Conservation (phyloP, 192 early-diverging fungal species). For the Backusella morwellensis region DNA sequence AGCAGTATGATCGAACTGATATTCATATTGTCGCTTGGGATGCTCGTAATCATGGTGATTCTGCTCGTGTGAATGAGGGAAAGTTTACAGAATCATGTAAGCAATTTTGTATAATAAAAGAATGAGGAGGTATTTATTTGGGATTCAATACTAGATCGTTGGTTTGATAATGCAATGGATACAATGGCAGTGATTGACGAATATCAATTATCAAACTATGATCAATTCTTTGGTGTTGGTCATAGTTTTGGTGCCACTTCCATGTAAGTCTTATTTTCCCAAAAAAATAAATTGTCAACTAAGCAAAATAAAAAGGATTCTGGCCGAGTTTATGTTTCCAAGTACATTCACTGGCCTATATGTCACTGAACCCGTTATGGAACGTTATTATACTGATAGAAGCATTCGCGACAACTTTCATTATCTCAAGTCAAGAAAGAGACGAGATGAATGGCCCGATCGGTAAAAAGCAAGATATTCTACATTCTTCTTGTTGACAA, state of each 20-base stretch:
- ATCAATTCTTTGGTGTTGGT: constrained; percentile 50
- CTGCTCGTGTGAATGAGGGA: constrained; percentile 47
- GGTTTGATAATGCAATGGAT: constrained; percentile 53
- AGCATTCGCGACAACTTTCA: constrained; percentile 31
- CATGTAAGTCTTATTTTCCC: constrained; percentile 14
- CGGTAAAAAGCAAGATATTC: constrained; percentile 21
- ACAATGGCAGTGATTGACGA: constrained; percentile 45
- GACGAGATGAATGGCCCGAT: constrained; percentile 46
- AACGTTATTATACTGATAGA: constrained; percentile 15
- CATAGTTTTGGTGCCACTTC: constrained; percentile 51
- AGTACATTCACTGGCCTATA: constrained; percentile 3
- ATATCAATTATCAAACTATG: constrained; percentile 24
- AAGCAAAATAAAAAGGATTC: constrained; percentile 11
- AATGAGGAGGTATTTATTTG: neutral
- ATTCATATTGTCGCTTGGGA: constrained; percentile 52
- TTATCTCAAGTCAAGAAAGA: constrained; percentile 35
- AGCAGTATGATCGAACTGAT: constrained; percentile 5
- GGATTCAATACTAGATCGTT: constrained; percentile 37
- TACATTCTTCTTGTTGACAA: neutral
- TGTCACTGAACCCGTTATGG: constrained; percentile 15
- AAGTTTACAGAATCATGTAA: neutral
- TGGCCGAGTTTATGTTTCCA: constrained; percentile 19
- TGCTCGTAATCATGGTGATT: constrained; percentile 56
- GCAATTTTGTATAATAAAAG: neutral
- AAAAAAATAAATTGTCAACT: neutral